These are phyloP conservation scores for Aspergillus uvarum DNA, from an alignment of 2,329 filamentous ascomycete genomes.

Conservation along the genomic window DNA sequence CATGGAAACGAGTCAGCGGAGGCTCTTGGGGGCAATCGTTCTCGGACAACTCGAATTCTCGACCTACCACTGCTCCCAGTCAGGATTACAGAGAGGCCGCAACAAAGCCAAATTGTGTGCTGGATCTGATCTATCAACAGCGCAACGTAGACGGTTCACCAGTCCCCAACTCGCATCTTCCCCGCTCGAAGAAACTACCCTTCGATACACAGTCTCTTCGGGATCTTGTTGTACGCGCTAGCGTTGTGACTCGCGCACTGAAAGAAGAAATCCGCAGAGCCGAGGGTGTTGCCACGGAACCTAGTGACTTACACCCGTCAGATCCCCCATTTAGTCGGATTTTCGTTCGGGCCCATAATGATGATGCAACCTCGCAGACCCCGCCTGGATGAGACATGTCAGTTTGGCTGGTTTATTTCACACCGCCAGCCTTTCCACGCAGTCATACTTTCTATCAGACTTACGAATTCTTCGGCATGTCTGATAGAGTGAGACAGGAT, in stretches of 20 bases:
- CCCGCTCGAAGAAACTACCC: slow-evolving; percentile 55
- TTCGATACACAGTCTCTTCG: slow-evolving; percentile 65
- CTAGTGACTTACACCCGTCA: slow-evolving; percentile 31
- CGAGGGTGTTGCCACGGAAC: slow-evolving; percentile 43
- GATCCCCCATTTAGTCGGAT: slow-evolving; percentile 51
- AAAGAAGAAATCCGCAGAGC: slow-evolving; percentile 53
- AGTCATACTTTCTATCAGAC: slow-evolving; percentile 17
- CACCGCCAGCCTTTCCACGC: slow-evolving; percentile 13
- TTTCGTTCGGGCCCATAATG: slow-evolving; percentile 43
- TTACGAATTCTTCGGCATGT: slow-evolving; percentile 14
- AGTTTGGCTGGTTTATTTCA: slow-evolving; percentile 8
- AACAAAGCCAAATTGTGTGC: slow-evolving; percentile 60
- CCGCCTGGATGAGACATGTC: slow-evolving; percentile 23
- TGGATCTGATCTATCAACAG: slow-evolving; percentile 59
- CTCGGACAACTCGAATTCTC: slow-evolving; percentile 28
- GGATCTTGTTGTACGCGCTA: slow-evolving; percentile 57
- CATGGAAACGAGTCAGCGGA: slow-evolving; percentile 33
- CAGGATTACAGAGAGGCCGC: slow-evolving; percentile 56
- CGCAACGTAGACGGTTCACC: slow-evolving; percentile 36
- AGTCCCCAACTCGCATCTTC: slow-evolving; percentile 24
- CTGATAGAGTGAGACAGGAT: too few species aligned
- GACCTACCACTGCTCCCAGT: slow-evolving; percentile 31
- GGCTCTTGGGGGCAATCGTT: slow-evolving; percentile 32
- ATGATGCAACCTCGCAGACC: slow-evolving; percentile 32
- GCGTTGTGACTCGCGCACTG: slow-evolving; percentile 49